Percentiles rank a stretch among this genome's conserved stretches.
Conservation (phyloP, 805 yeast genomes). For the Tetrapisispora pingtungensis region DNA sequence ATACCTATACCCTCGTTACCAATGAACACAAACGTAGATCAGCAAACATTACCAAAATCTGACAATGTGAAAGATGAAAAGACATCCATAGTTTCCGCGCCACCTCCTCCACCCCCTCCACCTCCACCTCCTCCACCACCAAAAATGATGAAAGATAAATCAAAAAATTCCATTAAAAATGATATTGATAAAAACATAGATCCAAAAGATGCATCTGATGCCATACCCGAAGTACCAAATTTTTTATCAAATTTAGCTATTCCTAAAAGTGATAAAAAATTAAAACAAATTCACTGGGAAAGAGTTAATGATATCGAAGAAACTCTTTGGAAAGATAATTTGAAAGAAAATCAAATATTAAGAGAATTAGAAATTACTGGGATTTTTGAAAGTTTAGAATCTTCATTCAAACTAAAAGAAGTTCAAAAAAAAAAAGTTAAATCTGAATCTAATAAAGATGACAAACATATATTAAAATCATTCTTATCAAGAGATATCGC, state of each 20-base stretch:
- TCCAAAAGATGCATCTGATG: background rate
- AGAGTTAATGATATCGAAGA: conserved; percentile 47
- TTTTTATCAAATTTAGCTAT: conserved; percentile 8
- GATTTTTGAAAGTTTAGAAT: conserved; percentile 54
- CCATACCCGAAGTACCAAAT: conserved; percentile 30
- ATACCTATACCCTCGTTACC: too few species aligned
- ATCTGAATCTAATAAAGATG: conserved; percentile 26
- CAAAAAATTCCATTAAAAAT: background rate
- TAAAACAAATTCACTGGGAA: conserved; percentile 81
- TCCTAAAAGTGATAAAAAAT: conserved; percentile 37
- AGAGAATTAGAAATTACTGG: conserved; percentile 47
- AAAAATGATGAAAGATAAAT: conserved; percentile 16
- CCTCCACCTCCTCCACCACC: conserved; percentile 14
- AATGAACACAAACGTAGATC: too few species aligned
- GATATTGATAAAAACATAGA: background rate
- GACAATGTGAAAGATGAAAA: too few species aligned
- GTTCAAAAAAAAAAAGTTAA: conserved; percentile 28
- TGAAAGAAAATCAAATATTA: conserved; percentile 33
- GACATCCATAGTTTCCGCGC: conserved; percentile 26
- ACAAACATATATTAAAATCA: conserved; percentile 33
- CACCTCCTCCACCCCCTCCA: conserved; percentile 6
- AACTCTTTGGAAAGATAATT: conserved; percentile 52
- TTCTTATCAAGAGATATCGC: conserved; percentile 62
- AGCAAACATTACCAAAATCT: too few species aligned
- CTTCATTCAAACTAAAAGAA: conserved; percentile 44